Conservation (phyloP, 352 stramenopile genomes). For the Peronospora belbahrii region DNA sequence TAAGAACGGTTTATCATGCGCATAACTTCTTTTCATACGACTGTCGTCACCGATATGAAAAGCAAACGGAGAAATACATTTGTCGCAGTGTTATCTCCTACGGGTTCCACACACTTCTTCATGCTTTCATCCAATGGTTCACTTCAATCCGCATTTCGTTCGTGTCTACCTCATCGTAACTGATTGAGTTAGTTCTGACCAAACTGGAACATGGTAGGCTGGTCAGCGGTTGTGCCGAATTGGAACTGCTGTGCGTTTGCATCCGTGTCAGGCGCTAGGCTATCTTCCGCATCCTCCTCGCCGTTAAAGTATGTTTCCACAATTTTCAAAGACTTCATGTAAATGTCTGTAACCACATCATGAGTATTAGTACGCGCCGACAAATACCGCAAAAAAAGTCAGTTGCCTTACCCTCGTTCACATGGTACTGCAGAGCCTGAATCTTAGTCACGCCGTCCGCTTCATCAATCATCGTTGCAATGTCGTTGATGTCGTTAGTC, state of each 20-base stretch:
- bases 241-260: slow-evolving; percentile 72
- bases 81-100: slow-evolving; percentile 22
- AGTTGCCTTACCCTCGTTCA: slow-evolving; percentile 89
- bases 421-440: slow-evolving; percentile 96
- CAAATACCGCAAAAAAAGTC: too few relatives aligned
- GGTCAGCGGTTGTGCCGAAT: slow-evolving; percentile 53
- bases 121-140: slow-evolving; percentile 12
- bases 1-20: too few relatives aligned
- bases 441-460: slow-evolving; percentile 96
- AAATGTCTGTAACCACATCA: slow-evolving; percentile 62
- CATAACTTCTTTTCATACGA: too few relatives aligned
- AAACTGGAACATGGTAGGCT: slow-evolving; percentile 82
- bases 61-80: slow-evolving; percentile 32
- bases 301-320: slow-evolving; percentile 97
- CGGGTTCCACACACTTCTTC: slow-evolving; percentile 19
- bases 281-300: slow-evolving; percentile 94
- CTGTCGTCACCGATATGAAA: too few relatives aligned
- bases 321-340: slow-evolving; percentile 94
- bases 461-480: slow-evolving; percentile 94
- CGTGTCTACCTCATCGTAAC: slow-evolving; percentile 18
- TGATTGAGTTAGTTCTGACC: slow-evolving; percentile 48
- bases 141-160: slow-evolving; percentile 14
- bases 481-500: slow-evolving; percentile 85
- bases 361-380: too few relatives aligned
- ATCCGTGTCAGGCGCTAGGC: slow-evolving; percentile 60